A percentile compares a stretch with the other conserved stretches of the same genome.
Evolutionary conservation across 768 basidiomycete species (phyloP).

Genomic region (Polyporus arcularius): DNA sequence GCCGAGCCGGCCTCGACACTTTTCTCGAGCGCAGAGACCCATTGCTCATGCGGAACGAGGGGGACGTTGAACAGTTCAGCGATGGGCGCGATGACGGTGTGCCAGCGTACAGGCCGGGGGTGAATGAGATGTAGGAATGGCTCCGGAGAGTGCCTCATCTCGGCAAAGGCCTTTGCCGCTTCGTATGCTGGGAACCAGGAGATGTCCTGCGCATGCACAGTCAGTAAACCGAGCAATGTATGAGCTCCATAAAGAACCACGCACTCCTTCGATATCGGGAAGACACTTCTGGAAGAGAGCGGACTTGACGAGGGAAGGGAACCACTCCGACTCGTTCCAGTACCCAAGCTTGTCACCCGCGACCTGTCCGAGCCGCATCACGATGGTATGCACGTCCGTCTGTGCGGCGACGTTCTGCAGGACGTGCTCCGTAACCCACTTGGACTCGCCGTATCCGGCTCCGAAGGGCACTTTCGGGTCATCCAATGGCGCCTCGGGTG

Average conservation of each 20-base stretch:
- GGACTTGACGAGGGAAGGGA: constrained; percentile 41
- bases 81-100: constrained; percentile 11
- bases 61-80: constrained; percentile 21
- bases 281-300: constrained; percentile 26
- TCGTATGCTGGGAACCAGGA: constrained; percentile 29
- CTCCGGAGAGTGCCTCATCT: constrained; percentile 23
- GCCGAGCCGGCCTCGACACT: constrained; percentile 5
- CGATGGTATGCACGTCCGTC: constrained; percentile 38
- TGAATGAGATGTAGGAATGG: constrained; percentile 41
- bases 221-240: background rate
- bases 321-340: constrained; percentile 49
- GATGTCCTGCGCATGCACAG: constrained; percentile 12
- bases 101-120: constrained; percentile 39
- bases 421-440: constrained; percentile 45
- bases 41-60: constrained; percentile 28
- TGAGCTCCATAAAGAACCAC: constrained; percentile 10
- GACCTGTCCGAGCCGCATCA: constrained; percentile 49
- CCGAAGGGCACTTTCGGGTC: constrained; percentile 37
- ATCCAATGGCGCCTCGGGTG: background rate
- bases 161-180: constrained; percentile 25
- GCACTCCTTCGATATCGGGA: constrained; percentile 37
- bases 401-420: constrained; percentile 31
- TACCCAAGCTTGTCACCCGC: constrained; percentile 42
- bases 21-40: constrained; percentile 22
- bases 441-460: constrained; percentile 47